Conservation (phyloP, 192 early-diverging fungal species). For the Paraglomus brasilianum region DNA sequence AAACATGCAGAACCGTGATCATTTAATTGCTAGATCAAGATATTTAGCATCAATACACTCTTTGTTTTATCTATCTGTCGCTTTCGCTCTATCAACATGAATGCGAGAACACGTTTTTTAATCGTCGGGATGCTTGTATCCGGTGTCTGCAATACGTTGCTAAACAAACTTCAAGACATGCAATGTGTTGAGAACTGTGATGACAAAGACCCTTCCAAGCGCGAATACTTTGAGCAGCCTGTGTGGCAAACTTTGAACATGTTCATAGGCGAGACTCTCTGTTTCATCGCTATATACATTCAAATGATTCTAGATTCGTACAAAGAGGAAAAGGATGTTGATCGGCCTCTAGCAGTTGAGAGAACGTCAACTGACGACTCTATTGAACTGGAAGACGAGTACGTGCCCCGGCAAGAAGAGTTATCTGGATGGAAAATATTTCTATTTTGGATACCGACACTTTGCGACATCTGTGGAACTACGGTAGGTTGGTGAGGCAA, state of each 20-base stretch:
- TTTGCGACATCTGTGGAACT: slow-evolving; percentile 78
- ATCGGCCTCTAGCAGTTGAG: slow-evolving; percentile 29
- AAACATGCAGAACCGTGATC: too few species aligned
- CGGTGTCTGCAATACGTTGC: slow-evolving; percentile 25
- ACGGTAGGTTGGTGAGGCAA: slow-evolving; percentile 51
- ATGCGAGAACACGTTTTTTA: not conserved
- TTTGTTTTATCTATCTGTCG: too few species aligned
- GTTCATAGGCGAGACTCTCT: slow-evolving; percentile 90
- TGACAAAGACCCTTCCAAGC: slow-evolving; percentile 63
- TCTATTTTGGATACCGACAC: slow-evolving; percentile 74
- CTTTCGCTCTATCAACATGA: not conserved
- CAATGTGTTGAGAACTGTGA: slow-evolving; percentile 90
- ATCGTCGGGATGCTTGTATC: slow-evolving; percentile 19
- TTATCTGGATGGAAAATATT: slow-evolving; percentile 59
- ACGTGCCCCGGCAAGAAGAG: slow-evolving; percentile 31
- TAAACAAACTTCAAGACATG: slow-evolving; percentile 70
- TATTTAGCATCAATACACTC: too few species aligned
- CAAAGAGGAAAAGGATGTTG: slow-evolving; percentile 31
- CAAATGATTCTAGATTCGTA: slow-evolving; percentile 34
- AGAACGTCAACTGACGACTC: slow-evolving; percentile 29
- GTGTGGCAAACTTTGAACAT: slow-evolving; percentile 98
- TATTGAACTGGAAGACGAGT: slow-evolving; percentile 25
- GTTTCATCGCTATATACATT: slow-evolving; percentile 69
- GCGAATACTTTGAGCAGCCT: slow-evolving; percentile 90
- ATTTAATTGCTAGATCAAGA: too few species aligned